Conservation (phyloP, 2,329 filamentous ascomycete genomes). For the Sclerotinia nivalis region DNA sequence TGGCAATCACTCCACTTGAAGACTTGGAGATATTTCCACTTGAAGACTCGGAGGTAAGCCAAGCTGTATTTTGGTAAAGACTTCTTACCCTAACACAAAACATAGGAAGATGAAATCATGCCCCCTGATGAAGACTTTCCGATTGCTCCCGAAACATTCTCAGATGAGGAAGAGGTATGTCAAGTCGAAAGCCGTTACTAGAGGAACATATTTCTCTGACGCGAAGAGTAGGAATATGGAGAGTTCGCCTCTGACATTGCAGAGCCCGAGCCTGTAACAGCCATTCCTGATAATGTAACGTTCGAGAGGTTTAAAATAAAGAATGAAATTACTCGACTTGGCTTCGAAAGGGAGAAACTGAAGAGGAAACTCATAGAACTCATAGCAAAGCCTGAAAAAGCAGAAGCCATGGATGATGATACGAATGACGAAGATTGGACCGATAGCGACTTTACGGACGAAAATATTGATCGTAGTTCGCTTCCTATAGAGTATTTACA, state of each 20-base stretch:
- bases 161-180: neutral
- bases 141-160: neutral
- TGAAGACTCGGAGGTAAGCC: neutral
- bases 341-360: neutral
- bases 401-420: neutral
- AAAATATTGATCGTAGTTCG: neutral
- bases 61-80: neutral
- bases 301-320: too few relatives aligned
- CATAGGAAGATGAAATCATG: neutral
- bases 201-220: neutral
- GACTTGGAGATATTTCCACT: neutral
- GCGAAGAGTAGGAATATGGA: neutral
- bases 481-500: neutral
- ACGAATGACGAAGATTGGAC: neutral
- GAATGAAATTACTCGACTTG: neutral
- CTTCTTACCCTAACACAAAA: neutral
- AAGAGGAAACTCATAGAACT: neutral
- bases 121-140: neutral
- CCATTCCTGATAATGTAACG: too few relatives aligned
- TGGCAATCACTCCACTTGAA: neutral
- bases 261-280: neutral
- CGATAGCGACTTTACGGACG: too few relatives aligned
- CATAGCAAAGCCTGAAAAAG: too few relatives aligned
- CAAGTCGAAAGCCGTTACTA: too few relatives aligned
- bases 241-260: too few relatives aligned